Evolutionary conservation across 2,329 filamentous ascomycete species (phyloP), one percentile per base, ranked within the genome.

Genomic region (Aspergillus transmontanensis): DNA sequence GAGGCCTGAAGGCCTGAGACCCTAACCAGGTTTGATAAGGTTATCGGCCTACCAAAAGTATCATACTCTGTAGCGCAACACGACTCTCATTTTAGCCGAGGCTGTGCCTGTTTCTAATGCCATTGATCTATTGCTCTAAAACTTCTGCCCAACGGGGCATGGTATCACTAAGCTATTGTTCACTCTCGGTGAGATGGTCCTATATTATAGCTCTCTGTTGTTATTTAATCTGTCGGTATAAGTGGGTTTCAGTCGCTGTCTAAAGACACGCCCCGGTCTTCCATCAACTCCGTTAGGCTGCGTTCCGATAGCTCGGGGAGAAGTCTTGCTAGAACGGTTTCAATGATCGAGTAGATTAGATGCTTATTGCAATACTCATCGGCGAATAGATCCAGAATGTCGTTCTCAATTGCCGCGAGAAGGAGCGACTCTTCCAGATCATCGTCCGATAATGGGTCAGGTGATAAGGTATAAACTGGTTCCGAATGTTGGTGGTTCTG

Each of bases 311-410:
- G 76, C 80, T 99, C 95, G 5, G 95, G 95, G 73, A 97, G 86
- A 65, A 98, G 78, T 67, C 90, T 87, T 61, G 93, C 86, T n/a
- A 97, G 82, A 2, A 97, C 76, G 62, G 94, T 79, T 79, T 99
- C 95, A 39, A 98, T 80, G 55, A 95, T 83, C 51, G 87, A 84
- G 73, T 96, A 97, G 69, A 97, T 82, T 36, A 98, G 81, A 79
- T 97, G 93, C 80, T 94, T 96, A 80, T 99, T 99, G 79, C 93
- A 90, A 79, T 97, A 97, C 58, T 86, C 83, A 78, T 97, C 93
- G 19, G 86, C 87, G 68, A 97, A 89, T 43, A 94, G 82, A 70
- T 90, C 87, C 54, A 98, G 82, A 53, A 93, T 81, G 28, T 82
- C 80, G 59, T 84, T 80, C 72, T 89, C 87, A 66, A 92, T 84